Conservation (phyloP, 306 rosid species). For the Cucurbita ficifolia region DNA sequence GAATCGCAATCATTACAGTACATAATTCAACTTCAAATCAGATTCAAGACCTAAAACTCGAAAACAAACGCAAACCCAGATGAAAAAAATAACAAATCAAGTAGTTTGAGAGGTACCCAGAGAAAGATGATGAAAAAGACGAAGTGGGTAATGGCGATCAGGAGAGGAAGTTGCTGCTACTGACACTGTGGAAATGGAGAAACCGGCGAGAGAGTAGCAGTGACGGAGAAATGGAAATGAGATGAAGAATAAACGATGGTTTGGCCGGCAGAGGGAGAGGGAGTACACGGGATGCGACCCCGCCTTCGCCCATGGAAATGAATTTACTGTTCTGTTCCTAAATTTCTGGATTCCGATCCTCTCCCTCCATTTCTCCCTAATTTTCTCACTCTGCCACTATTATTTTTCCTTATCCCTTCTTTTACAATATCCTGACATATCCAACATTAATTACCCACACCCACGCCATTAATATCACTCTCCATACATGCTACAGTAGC, state of each 20-base stretch:
- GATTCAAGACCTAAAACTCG: slow-evolving; percentile 4
- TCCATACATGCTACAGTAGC: no score
- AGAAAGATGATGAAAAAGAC: not conserved
- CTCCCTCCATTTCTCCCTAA: slow-evolving; percentile 2
- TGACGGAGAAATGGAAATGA: not conserved
- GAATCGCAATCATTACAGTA: not conserved
- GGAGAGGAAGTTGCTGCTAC: not conserved
- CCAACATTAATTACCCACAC: not conserved
- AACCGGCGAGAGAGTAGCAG: not conserved
- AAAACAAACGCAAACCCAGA: not conserved
- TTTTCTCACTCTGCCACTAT: not conserved
- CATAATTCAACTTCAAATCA: not conserved
- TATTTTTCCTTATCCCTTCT: not conserved
- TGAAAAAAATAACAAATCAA: not conserved
- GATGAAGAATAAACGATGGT: slow-evolving; percentile 10
- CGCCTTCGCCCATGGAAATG: slow-evolving; percentile 20
- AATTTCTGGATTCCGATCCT: not conserved
- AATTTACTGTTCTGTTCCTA: slow-evolving; percentile 11
- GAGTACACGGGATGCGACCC: slow-evolving; percentile 27
- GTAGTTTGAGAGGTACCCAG: slow-evolving; percentile 6
- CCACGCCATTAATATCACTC: not conserved
- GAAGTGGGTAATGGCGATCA: not conserved
- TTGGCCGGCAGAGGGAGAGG: slow-evolving; percentile 52
- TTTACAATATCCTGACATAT: not conserved
- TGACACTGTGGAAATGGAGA: not conserved